Percentiles rank a stretch among this genome's conserved stretches.
These are phyloP conservation scores for Mycena leptocephala DNA, from an alignment of 768 basidiomycete species.

Conservation along the genomic window DNA sequence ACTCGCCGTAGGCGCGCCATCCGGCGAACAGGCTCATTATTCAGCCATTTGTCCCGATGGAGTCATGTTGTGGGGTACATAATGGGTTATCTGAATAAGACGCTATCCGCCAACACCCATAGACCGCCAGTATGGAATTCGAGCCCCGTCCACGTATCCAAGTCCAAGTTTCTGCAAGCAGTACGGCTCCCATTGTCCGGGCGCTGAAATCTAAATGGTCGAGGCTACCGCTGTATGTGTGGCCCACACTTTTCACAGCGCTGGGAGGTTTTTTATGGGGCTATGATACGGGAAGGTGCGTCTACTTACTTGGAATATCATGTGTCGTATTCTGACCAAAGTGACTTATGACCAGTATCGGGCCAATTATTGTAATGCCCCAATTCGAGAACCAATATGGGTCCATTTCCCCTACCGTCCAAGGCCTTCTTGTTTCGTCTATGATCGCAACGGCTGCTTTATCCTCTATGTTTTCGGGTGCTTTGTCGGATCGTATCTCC, in stretches of 20 bases:
- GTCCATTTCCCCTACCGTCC: constrained; percentile 51
- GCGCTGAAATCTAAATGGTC: constrained; percentile 16
- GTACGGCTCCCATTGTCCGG: constrained; percentile 13
- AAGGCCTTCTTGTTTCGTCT: constrained; percentile 61
- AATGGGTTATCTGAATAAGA: no score
- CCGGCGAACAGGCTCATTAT: no score
- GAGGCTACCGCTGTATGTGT: constrained; percentile 41
- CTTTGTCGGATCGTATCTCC: constrained; percentile 62
- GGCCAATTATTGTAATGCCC: constrained; percentile 64
- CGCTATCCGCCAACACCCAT: neutral
- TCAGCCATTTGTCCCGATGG: no score
- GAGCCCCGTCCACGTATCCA: constrained; percentile 23
- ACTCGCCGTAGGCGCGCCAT: no score
- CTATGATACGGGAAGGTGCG: constrained; percentile 49
- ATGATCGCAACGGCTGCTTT: constrained; percentile 61
- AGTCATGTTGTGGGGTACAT: no score
- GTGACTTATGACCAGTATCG: constrained; percentile 38
- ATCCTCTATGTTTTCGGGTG: constrained; percentile 58
- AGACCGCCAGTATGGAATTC: constrained; percentile 17
- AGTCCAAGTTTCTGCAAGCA: constrained; percentile 19
- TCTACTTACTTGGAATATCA: neutral
- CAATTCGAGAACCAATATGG: constrained; percentile 59
- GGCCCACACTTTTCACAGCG: constrained; percentile 47
- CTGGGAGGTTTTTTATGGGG: constrained; percentile 55
- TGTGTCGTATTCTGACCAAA: neutral